A percentile compares a stretch with the other conserved stretches of the same genome.
Conservation (phyloP, 257 asterid species). For the Jaltomata sinuosa region DNA sequence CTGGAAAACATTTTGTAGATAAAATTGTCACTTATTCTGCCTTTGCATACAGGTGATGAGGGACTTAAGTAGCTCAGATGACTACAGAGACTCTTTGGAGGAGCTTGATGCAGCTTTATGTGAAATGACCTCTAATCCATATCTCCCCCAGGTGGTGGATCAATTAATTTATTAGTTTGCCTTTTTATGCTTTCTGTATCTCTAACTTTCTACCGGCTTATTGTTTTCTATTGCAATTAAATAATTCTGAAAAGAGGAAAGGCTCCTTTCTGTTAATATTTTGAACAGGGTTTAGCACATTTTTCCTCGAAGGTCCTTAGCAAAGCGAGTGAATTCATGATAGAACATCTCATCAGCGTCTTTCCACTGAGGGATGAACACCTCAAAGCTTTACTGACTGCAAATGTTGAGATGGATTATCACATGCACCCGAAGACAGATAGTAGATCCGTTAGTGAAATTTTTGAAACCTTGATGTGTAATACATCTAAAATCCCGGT, state of each 20-base stretch:
- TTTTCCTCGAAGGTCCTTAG: constrained; percentile 40
- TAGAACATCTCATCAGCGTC: constrained; percentile 40
- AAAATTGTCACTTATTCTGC: background rate
- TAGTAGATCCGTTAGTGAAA: constrained; percentile 18
- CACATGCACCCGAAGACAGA: constrained; percentile 21
- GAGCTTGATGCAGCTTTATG: constrained; percentile 52
- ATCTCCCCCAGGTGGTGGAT: constrained; percentile 49
- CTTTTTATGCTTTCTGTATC: background rate
- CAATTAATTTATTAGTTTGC: background rate
- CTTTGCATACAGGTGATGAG: constrained; percentile 30
- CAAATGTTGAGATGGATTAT: constrained; percentile 54
- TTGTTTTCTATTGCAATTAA: background rate
- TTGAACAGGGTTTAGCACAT: constrained; percentile 47
- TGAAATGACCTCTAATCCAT: constrained; percentile 30
- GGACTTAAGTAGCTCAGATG: constrained; percentile 33
- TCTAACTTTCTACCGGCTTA: background rate
- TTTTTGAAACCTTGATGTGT: constrained; percentile 28
- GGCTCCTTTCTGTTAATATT: background rate
- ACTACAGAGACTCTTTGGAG: constrained; percentile 37
- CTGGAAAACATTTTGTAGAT: background rate
- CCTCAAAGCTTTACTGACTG: constrained; percentile 42
- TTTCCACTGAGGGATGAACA: constrained; percentile 60
- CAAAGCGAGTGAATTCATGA: constrained; percentile 32
- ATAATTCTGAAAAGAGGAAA: background rate
- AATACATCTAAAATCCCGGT: constrained; percentile 8